Evolutionary conservation across 768 basidiomycete species (phyloP), one percentile per base, ranked within the genome.

Genomic region (Amanita thiersii): DNA sequence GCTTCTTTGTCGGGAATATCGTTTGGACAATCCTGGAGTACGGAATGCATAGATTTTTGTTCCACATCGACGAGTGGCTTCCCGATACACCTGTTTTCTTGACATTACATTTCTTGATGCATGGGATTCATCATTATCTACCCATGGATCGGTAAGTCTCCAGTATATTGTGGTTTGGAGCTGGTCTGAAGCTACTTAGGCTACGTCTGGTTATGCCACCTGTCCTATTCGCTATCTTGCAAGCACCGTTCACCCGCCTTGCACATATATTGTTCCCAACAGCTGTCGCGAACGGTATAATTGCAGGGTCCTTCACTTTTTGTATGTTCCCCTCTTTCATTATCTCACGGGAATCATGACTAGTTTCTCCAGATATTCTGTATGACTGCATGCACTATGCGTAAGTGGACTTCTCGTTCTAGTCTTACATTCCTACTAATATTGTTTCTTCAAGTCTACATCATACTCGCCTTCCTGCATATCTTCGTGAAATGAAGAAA

Each of bases 131-230:
- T 57, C 96, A 99, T 61, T 99, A 93, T 56, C 68, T 99, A 49
- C 96, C 92, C 11, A 96, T 97, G 92, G 92, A 96, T 56, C 70
- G 79, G 85, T 88, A 54, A 47, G 75, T 61, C 4, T 29, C 34
- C 19, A 8, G 11, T 46, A 2, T 20, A 31, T n/a, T 28, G 23
- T 46, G 25, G 14, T 37, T 15, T 43, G 6, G 11, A 5, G 40
- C 28, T 20, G 30, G 46, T 39, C 30, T 4, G 24, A 32, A 5
- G 9, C 21, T 19, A 25, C 37, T 4, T 47, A 86, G 89, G 44
- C 64, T 97, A 54, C 78, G 96, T 49, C 79, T 99, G 25, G 96
- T 98, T 53, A 99, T 99, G 96, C 96, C 96, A 1, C 96, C 96
- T 2, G 53, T 72, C 2, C 57, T 98, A 44, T 99, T 99, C 64